Base-by-base conservation (phyloP, 2,329 filamentous ascomycete species). In the Beauveria sp. region DNA sequence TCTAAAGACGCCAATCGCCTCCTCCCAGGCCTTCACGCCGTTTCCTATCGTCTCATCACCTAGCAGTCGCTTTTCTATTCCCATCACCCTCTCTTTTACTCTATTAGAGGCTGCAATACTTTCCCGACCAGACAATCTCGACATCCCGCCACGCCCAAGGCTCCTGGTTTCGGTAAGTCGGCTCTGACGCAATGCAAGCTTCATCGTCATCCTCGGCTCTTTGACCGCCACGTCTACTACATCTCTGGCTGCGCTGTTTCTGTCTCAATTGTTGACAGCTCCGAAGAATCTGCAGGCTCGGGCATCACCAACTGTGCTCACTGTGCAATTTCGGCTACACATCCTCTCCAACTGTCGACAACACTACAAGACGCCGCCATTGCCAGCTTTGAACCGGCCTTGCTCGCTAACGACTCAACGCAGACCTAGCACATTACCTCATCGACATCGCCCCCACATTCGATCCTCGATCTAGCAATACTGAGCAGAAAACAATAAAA, bases 81-180 rank as follows among this genome's bases (percentile, higher is more conserved):
- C 24, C 12, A 43, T 43, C 34, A 46, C 51, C 10, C 18, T 30
- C 42, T 42, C 12, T 26, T 18, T 42, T n/a, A 52, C 38, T 9
- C 10, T 42, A 43, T 24, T 22, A 45, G 20, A 54, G 51, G 34
- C 43, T 54, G 20, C 49, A 40, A 5, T 18, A 30, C 34, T 28
- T 12, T 28, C 38, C 16, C 42, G 7, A 30, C 26, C 47, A 38
- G 22, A 34, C 42, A 22, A 20, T 22, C 40, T 40, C 28, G 34
- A 38, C 49, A 18, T 34, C 50, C 51, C 12, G 49, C 42, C 28
- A 3, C 20, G 2, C 42, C n/a, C 49, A 14, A 59, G n/a, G 51
- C 58, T 61, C 51, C 58, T 55, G 30, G 58, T 61, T 61, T 61
- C 51, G 58, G 58, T 61, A 61, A 61, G 58, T 61, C 22, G 42